These are phyloP conservation scores for Lizonia empirigonia DNA, from an alignment of 2,329 filamentous ascomycete genomes.

Conservation along the genomic window DNA sequence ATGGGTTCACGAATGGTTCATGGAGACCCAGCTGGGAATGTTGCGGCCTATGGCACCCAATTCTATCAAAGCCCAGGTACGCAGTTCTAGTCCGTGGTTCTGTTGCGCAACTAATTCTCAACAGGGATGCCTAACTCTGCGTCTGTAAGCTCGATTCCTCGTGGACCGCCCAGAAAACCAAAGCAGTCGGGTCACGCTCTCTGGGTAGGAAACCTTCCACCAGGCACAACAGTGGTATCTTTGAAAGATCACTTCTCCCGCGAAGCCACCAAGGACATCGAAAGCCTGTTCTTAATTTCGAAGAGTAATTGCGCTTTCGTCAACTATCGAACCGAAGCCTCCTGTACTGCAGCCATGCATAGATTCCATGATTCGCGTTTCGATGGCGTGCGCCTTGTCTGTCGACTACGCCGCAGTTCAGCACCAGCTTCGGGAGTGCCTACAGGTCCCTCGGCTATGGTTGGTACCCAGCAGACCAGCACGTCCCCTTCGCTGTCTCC, in stretches of 20 bases:
- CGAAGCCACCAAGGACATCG: constrained; percentile 74
- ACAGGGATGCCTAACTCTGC: constrained; percentile 30
- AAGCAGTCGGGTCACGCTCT: constrained; percentile 82
- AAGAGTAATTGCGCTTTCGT: constrained; percentile 98
- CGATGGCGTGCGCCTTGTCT: constrained; percentile 82
- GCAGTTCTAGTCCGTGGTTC: background rate
- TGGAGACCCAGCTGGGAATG: constrained; percentile 24
- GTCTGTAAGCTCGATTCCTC: constrained; percentile 51
- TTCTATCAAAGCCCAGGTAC: constrained; percentile 10
- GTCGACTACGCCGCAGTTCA: constrained; percentile 70
- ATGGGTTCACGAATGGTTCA: constrained; percentile 20
- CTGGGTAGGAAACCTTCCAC: constrained; percentile 94
- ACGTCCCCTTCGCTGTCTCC: constrained; percentile 37
- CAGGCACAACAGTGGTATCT: constrained; percentile 77
- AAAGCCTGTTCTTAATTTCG: constrained; percentile 91
- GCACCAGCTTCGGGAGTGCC: constrained; percentile 56
- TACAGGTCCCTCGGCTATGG: constrained; percentile 60
- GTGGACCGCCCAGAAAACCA: constrained; percentile 70
- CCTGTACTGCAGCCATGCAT: constrained; percentile 76
- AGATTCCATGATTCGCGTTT: constrained; percentile 92
- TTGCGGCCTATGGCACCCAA: constrained; percentile 23
- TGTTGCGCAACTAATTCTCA: background rate
- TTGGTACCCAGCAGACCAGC: constrained; percentile 31
- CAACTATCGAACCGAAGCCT: constrained; percentile 83
- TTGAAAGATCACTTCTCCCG: constrained; percentile 91